Evolutionary conservation across 192 early-diverging fungal genomes (phyloP).

Genomic region (Backusella australiensis): DNA sequence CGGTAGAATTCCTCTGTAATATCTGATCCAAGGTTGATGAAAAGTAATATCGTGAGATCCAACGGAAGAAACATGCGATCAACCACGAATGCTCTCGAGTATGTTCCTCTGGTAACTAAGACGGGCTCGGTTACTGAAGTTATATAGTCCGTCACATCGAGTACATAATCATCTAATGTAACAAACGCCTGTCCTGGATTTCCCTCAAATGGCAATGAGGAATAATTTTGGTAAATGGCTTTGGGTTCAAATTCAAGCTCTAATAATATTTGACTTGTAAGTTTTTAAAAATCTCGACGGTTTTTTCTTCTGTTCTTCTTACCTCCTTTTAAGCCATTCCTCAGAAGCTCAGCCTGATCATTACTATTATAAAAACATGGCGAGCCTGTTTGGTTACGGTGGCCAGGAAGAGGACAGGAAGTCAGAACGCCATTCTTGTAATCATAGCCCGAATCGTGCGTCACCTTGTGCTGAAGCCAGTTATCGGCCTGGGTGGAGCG

Average conservation of each 20-base stretch:
- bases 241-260: slow-evolving; percentile 12
- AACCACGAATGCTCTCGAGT: slow-evolving; percentile 19
- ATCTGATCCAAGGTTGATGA: slow-evolving; percentile 25
- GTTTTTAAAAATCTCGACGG: background rate
- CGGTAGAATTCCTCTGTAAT: slow-evolving; percentile 25
- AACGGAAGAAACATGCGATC: slow-evolving; percentile 37
- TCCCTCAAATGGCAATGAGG: slow-evolving; percentile 13
- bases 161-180: slow-evolving; percentile 27
- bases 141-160: slow-evolving; percentile 38
- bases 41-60: slow-evolving; percentile 23
- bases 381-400: slow-evolving; percentile 24
- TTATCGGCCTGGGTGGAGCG: slow-evolving; percentile 22
- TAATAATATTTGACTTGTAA: background rate
- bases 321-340: background rate
- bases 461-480: slow-evolving; percentile 30
- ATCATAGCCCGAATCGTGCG: slow-evolving; percentile 28
- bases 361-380: slow-evolving; percentile 25
- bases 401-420: slow-evolving; percentile 30
- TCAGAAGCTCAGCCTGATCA: background rate
- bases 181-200: slow-evolving; percentile 14
- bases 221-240: slow-evolving; percentile 12
- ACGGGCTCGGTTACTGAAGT: slow-evolving; percentile 16
- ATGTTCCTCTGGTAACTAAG: slow-evolving; percentile 2
- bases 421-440: slow-evolving; percentile 15
- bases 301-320: background rate